Evolutionary conservation across 164 flowering plant species (phyloP), one percentile per base, ranked within the genome.

Genomic region (Vitis vinifera): DNA sequence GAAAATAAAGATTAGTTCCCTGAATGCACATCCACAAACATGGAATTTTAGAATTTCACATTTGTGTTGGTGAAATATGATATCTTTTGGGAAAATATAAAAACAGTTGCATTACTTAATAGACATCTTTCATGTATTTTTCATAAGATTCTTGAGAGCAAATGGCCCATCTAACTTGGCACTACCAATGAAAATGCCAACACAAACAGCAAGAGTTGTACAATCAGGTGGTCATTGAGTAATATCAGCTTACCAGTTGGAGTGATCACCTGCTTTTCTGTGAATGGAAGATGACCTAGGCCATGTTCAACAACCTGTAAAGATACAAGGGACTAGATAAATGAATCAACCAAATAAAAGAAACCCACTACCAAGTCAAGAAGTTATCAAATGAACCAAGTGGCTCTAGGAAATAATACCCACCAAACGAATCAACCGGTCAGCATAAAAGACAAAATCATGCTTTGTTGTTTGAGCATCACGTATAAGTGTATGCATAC

Each of bases 271-370:
- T 93, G 99, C 81, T 89, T 95, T 80, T 95, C 99, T 12, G 97
- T 93, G 65, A 95, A 95, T 37, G 99, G 99, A 19, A 95, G 88
- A 86, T 95, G 99, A 29, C 99, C 99, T n/a, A 95, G 81, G 17
- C 99, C 99, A 86, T 95, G 99, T 69, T 95, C 99, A 77, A 95
- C 99, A 70, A 95, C 99, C 99, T 95, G 72, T 48, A 16, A 67
- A 59, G 55, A 51, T 63, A 55, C 15, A 60, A 13, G 16, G 62
- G 30, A 65, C 17, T 65, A 16, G 37, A 57, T 62, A 49, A 68
- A 19, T 55, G 65, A 15, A 62, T 17, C 16, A 71, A 15, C 8
- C 19, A 48, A 62, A 70, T 14, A 63, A 67, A 47, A 49, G 1
- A 8, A 7, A 47, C 57, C 15, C 59, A 23, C 14, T 52, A 68